These are phyloP conservation scores for Erodium texanum DNA, from an alignment of 441 rosid species.

Conservation along the genomic window DNA sequence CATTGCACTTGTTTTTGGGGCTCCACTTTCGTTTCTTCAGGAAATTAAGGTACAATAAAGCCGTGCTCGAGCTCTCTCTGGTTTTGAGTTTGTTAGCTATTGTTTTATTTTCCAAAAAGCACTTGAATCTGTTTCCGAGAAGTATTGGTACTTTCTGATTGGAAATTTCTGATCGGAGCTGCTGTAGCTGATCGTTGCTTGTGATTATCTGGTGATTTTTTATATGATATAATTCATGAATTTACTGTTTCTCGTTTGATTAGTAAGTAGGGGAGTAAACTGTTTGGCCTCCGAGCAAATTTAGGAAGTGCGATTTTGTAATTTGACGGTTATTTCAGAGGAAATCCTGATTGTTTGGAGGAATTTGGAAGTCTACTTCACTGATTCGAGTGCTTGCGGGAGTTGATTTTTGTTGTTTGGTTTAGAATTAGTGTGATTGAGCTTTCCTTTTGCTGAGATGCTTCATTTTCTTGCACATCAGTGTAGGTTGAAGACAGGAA, in stretches of 20 bases:
- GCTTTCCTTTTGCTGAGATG: not conserved
- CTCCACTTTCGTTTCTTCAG: not conserved
- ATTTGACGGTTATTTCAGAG: not conserved
- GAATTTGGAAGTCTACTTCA: not conserved
- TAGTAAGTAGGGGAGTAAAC: not conserved
- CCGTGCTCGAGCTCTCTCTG: not conserved
- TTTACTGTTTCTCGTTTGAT: not conserved
- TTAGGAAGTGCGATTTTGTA: not conserved
- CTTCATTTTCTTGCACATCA: not conserved
- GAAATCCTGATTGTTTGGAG: not conserved
- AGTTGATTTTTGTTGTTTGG: not conserved
- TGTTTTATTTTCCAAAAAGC: not conserved
- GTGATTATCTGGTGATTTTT: not conserved
- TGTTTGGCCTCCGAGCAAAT: not conserved
- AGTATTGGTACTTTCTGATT: not conserved
- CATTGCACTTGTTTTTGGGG: not conserved
- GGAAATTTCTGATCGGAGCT: not conserved
- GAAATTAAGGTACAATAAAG: not conserved
- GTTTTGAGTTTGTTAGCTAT: not conserved
- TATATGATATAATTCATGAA: not conserved
- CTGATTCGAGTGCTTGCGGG: not conserved
- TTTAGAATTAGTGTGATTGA: not conserved
- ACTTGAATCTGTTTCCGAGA: not conserved
- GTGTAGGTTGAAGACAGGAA: conserved; percentile 10
- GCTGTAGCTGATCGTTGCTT: not conserved